phyloP scores from a whole-genome alignment of 2,329 filamentous ascomycete species.

The Trichoderma polysporum region DNA sequence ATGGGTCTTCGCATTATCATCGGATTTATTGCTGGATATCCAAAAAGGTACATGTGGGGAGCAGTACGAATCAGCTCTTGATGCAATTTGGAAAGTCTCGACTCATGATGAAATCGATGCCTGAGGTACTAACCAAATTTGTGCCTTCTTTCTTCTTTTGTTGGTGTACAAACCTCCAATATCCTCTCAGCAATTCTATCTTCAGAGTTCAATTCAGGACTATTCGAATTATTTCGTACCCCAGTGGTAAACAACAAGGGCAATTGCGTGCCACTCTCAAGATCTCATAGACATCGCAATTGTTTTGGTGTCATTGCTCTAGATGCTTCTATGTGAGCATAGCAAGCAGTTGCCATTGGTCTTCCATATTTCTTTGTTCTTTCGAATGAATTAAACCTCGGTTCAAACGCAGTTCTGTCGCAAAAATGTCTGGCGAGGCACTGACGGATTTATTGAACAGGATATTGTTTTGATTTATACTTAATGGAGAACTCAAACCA shows the following conservation, averaged over 20 bases:
- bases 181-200: not conserved
- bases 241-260: not conserved
- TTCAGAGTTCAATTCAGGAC: no score
- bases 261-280: no score
- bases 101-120: not conserved
- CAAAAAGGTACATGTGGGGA: not conserved
- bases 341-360: not conserved
- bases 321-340: not conserved
- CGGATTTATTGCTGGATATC: not conserved
- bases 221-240: not conserved
- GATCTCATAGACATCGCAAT: not conserved
- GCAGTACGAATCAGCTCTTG: no score
- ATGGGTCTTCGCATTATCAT: not conserved
- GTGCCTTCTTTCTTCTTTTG: not conserved
- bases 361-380: not conserved
- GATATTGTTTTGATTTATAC: no score
- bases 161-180: not conserved
- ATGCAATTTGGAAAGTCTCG: not conserved
- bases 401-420: not conserved
- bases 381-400: not conserved
- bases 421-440: not conserved
- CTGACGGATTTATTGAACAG: not conserved
- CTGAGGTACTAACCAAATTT: not conserved
- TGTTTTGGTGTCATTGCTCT: not conserved
- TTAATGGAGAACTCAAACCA: no score